Base-by-base conservation (phyloP, 805 yeast species). In the Saturnispora ahearnii region DNA sequence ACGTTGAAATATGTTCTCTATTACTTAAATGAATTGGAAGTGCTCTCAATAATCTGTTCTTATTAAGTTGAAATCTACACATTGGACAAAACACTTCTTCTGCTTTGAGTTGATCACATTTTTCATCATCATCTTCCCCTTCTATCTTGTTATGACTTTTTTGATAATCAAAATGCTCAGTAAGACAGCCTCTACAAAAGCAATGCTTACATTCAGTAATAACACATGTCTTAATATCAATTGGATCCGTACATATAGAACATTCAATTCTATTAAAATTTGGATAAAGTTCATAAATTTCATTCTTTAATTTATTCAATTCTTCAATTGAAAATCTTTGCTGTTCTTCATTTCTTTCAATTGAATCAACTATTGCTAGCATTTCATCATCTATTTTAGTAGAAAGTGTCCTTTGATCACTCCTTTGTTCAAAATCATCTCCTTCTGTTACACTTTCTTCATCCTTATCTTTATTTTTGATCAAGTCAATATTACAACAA, bases 401-500 rank as follows among this genome's bases (percentile, higher is more conserved):
- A 1, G 44, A 34, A 8, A 57, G 13, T 6, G 46, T 44, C 2
- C 33, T 43, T 41, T 55, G 57, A 2, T 34, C 49, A 5, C 37
- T 11, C 21, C 31, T 41, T 45, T 41, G 46, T 8, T 43, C 47
- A 11, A 13, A 24, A 10, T 47, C 50, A 21, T 30, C 34, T 33
- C n/a, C 22, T 10, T 28, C 7, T 5, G 34, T 15, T 8, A 51
- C 22, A 10, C 48, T 8, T 12, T 44, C 43, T 22, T 53, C 55
- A 31, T 76, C 82, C 53, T 78, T 83, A 31, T 53, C 49, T 4
- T 55, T 32, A 2, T 53, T 33, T 3, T 75, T 73, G 1, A 89
- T 75, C 50, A 90, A 68, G 48, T 78, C 79, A 15, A 84, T 74
- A 62, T 91, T 96, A 60, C 96, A 88, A 62, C 97, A 91, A 0